phyloP scores from a whole-genome alignment of 148 eudicot species.

The Camellia granthamiana region DNA sequence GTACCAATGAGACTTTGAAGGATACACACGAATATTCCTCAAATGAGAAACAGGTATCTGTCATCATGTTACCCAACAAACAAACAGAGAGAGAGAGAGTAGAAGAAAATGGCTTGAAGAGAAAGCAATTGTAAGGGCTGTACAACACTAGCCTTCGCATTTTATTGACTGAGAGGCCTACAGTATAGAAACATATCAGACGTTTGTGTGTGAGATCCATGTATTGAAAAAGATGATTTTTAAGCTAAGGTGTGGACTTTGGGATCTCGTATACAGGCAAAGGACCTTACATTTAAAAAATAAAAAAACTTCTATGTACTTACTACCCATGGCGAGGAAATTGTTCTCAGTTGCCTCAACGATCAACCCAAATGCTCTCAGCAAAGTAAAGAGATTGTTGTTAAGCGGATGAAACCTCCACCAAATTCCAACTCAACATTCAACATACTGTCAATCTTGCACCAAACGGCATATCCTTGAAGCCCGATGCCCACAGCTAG shows the following conservation, averaged over 20 bases:
- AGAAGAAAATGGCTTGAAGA: neutral
- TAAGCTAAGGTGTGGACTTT: neutral
- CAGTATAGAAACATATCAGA: neutral
- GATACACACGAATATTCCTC: neutral
- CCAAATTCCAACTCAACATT: too few relatives aligned
- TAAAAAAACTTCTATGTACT: neutral
- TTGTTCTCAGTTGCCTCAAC: too few relatives aligned
- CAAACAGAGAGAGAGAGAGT: too few relatives aligned
- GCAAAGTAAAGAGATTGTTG: too few relatives aligned
- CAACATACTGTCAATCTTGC: neutral
- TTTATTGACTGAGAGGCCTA: neutral
- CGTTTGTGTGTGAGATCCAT: neutral
- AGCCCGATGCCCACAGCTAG: neutral
- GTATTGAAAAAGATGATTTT: neutral
- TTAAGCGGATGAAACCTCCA: too few relatives aligned
- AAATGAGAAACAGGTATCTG: too few relatives aligned
- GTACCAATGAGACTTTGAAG: too few relatives aligned
- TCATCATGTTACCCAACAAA: too few relatives aligned
- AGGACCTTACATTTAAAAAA: neutral
- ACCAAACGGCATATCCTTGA: neutral
- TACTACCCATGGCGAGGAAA: too few relatives aligned
- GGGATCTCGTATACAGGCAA: slow-evolving; percentile 5
- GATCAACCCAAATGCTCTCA: too few relatives aligned
- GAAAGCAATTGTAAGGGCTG: slow-evolving; percentile 12
- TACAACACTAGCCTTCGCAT: slow-evolving; percentile 27